Conservation (phyloP, 495 filamentous ascomycete species). For the Penicillium paxilli region DNA sequence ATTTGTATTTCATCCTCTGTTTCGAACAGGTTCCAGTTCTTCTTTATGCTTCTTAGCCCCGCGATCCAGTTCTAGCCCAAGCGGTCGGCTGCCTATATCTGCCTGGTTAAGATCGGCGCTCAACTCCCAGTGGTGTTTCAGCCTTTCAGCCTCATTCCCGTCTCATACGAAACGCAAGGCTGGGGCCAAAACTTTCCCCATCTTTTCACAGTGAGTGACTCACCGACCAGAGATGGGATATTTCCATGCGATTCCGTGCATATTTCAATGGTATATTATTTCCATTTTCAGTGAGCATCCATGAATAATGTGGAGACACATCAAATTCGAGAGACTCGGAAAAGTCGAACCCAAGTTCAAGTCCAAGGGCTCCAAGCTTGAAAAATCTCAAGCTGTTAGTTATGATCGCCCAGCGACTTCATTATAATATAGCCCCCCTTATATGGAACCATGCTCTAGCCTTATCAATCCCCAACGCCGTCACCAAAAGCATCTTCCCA, state of each 20-base stretch:
- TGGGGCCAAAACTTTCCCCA: background rate
- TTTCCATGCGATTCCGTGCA: background rate
- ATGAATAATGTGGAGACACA: background rate
- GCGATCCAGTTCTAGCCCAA: background rate
- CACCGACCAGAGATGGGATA: background rate
- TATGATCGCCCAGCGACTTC: no score
- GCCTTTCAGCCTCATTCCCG: background rate
- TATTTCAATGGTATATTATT: background rate
- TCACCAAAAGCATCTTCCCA: slow-evolving; percentile 46
- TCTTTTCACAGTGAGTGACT: background rate
- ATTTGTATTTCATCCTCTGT: no score
- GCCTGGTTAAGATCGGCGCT: background rate
- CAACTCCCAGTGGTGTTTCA: background rate
- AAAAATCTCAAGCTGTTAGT: no score
- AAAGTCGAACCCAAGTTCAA: background rate
- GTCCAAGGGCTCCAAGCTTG: no score
- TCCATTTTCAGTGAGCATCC: background rate
- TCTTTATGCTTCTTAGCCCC: background rate
- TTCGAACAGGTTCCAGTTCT: no score
- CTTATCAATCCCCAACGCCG: slow-evolving; percentile 42
- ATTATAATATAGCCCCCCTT: slow-evolving; percentile 29
- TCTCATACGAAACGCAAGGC: background rate
- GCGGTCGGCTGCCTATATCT: background rate
- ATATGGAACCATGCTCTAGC: slow-evolving; percentile 43
- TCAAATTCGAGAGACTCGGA: background rate